Base-by-base conservation (phyloP, 352 stramenopile species). In the Pythium rishiriense region DNA sequence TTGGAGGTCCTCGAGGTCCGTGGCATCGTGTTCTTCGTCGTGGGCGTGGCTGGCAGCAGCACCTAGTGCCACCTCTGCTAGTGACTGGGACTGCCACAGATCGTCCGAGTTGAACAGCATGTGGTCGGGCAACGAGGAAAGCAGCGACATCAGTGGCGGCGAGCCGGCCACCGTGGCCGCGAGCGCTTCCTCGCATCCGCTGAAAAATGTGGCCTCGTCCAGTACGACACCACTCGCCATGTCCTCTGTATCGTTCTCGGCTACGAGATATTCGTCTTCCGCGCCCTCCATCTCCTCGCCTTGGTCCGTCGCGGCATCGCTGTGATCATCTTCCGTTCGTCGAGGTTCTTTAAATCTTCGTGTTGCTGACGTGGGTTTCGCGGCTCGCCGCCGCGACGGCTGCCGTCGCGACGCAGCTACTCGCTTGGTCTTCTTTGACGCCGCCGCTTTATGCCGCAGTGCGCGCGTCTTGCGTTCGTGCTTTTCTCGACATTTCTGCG, bases 401-500 rank as follows among this genome's bases (percentile, higher is more conserved):
- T 56, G 45, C 11, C 46, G 45, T 19, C 22, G 57, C 22, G 31
- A n/a, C n/a, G n/a, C n/a, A n/a, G n/a, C n/a, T 22, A 5, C 6
- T 46, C 51, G 46, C 55, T 50, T 70, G 37, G 35, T 46, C 35
- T 64, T 64, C 41, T 62, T 55, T 33, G 35, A 55, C 14, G 22
- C 48, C 11, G 22, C 24, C 17, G 51, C 33, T 19, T 33, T 53
- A 10, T 35, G 39, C 1, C 49, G 56, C 0, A 59, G 62, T 11
- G 61, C 66, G 8, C 70, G 66, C 37, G 55, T 55, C 25, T 64
- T 65, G n/a, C 70, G 57, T 46, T 72, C 70, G 33, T 71, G 55
- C 29, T 77, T 77, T 46, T 77, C 58, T 42, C 70, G 62, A 33
- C 70, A 77, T 22, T 77, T 77, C 54, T 77, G 70, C 21, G 70